Conservation (phyloP, 2,329 filamentous ascomycete species). For the Cadophora malorum region DNA sequence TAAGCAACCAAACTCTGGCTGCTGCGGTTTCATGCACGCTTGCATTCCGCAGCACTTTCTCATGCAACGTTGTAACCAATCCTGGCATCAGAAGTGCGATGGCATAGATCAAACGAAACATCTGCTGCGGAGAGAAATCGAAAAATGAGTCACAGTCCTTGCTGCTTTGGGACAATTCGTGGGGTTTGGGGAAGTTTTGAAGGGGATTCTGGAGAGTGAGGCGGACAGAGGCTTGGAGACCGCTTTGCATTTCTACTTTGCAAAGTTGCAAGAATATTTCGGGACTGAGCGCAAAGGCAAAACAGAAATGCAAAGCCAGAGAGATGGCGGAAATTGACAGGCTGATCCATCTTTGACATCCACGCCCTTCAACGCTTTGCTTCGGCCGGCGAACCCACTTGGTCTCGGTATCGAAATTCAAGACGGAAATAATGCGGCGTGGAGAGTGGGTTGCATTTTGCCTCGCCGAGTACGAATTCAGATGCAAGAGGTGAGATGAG, state of each 20-base stretch:
- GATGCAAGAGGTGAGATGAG: conserved; percentile 14
- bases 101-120: conserved; percentile 2
- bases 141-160: conserved; percentile 14
- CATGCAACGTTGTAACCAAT: conserved; percentile 10
- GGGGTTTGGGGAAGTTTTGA: conserved; percentile 8
- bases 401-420: conserved; percentile 5
- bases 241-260: not conserved
- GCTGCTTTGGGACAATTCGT: not conserved
- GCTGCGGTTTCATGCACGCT: conserved; percentile 13
- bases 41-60: conserved; percentile 16
- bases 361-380: conserved; percentile 12
- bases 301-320: not conserved
- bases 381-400: conserved; percentile 4
- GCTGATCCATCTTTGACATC: conserved; percentile 10
- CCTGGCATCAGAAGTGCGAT: not conserved
- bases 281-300: not conserved
- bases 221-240: not conserved
- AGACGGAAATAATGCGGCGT: not conserved
- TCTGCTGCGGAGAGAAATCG: not conserved
- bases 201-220: not conserved
- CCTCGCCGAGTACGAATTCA: conserved; percentile 17
- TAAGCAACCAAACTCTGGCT: conserved; percentile 8
- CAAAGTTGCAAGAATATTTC: not conserved
- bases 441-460: conserved; percentile 10
- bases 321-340: not conserved